Base-by-base conservation (phyloP, 2,329 filamentous ascomycete genomes). In the Xylariomycetidae sp. region DNA sequence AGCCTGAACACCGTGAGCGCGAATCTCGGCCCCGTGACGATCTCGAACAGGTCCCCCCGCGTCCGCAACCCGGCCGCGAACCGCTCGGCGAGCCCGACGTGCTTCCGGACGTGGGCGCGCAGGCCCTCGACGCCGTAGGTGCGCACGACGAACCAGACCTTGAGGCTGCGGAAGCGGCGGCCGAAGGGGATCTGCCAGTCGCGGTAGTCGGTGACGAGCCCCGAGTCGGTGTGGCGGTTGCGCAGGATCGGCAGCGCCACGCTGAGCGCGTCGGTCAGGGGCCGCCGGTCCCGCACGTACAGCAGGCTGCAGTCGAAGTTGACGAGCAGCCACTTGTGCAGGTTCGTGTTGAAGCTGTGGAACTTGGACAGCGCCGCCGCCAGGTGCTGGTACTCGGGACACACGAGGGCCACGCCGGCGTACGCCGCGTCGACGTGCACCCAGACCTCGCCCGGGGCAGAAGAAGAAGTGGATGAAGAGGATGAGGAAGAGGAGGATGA, bases 101-200 rank as follows among this genome's bases (percentile, higher is more conserved):
- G 81, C 26, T 76, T 75, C 20, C 78, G 69, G 42, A 96, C 79
- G 50, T 94, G 85, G 4, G 64, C 71, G 47, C 80, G 80, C 51
- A 97, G 62, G 0, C 89, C 90, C 18, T 71, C 69, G 32, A 94
- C 65, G 30, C 90, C 90, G 54, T 88, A 95, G 27, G 75, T 81
- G 27, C 90, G 73, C 50, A 96, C 67, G 6, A 97, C 88, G 56
- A 96, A 96, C 90, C 90, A 97, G 43, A 95, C 81, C 67, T 97
- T 97, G 37, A 97, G 64, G 3, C 83, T 80, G 40, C 90, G 76
- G 72, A 97, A 97, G 12, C 90, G 74, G 3, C 90, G 73, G 7
- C 90, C 90, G 0, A 97, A 79, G 0, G 90, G 88, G 51, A 97
- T 94, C 64, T 95, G 88, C 90, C 90, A 97, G 69, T 97, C 89